phyloP scores from a whole-genome alignment of 176 grass and related monocot genomes.

The Aegilops sharonensis region DNA sequence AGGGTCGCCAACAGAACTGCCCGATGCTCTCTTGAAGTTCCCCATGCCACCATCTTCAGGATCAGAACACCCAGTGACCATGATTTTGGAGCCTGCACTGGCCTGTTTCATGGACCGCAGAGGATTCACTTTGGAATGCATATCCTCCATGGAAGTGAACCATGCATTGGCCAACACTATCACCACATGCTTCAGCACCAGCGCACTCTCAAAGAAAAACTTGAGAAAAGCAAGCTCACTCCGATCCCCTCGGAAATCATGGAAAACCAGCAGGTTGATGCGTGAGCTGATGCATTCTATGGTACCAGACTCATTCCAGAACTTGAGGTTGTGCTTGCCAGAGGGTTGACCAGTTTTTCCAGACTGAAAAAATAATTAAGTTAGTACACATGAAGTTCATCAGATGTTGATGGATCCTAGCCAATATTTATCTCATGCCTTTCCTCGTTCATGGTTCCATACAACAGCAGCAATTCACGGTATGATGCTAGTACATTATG shows the following conservation, averaged over 20 bases:
- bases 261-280: not conserved
- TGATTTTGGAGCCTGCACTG: not conserved
- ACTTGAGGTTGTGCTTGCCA: not conserved
- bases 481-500: not conserved
- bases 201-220: not conserved
- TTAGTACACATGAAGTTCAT: not conserved
- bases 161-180: not conserved
- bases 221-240: constrained; percentile 10
- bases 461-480: too few relatives aligned
- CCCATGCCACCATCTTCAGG: not conserved
- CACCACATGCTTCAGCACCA: constrained; percentile 4
- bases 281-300: not conserved
- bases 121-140: not conserved
- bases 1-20: not conserved
- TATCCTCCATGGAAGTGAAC: not conserved
- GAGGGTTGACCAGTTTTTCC: not conserved
- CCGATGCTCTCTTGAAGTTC: not conserved
- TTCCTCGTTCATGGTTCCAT: too few relatives aligned
- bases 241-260: not conserved
- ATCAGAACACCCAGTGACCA: not conserved
- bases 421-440: too few relatives aligned
- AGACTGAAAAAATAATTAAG: not conserved
- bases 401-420: not conserved
- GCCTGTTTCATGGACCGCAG: not conserved
- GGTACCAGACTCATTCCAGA: constrained; percentile 1